Base-by-base conservation (phyloP, 208 protist genomes). In the Crithidia brevicula region DNA sequence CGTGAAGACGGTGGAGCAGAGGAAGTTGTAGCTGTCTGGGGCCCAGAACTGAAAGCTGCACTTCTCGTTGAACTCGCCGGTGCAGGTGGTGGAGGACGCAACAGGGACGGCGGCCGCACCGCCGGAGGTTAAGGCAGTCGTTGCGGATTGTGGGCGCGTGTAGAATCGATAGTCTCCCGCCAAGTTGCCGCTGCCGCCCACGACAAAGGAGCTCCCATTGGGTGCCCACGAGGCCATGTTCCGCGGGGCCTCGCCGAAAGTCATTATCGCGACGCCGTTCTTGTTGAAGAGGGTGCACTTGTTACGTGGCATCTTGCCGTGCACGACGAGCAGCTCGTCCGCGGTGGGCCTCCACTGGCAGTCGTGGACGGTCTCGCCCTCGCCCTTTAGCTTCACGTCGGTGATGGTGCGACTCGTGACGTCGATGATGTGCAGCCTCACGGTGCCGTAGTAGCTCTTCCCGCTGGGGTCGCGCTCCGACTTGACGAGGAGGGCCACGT, bases 381-480 rank as follows among this genome's bases (percentile, higher is more conserved):
- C 74, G 13, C 67, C 79, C 42, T 80, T 74, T 36, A 96, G 79
- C 58, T 88, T 89, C 23, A 97, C 79, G 45, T 91, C 77, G 10
- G 74, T 84, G 47, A 86, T 71, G 50, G 46, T 78, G 31, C 87
- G 83, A 43, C 61, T 79, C 51, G 76, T 53, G 31, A 93, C 77
- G 66, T 97, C 81, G 43, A 97, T 70, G 67, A 96, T 79, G 68
- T 91, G 85, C 22, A 97, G 73, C 23, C 60, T 70, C 34, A 85
- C 73, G 22, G 80, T 92, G 59, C 92, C 94, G 77, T 97, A 97
- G 78, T 97, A 97, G 69, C 88, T 96, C 71, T 91, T 90, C 4
- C 88, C 85, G 58, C 82, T 93, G 20, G 77, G 74, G 64, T 97
- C 91, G 51, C 85, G 82, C 69, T 96, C 87, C n/a, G 79, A 83